These are phyloP conservation scores for Hemileccinum rubropunctum DNA, from an alignment of 768 basidiomycete species.

Conservation along the genomic window DNA sequence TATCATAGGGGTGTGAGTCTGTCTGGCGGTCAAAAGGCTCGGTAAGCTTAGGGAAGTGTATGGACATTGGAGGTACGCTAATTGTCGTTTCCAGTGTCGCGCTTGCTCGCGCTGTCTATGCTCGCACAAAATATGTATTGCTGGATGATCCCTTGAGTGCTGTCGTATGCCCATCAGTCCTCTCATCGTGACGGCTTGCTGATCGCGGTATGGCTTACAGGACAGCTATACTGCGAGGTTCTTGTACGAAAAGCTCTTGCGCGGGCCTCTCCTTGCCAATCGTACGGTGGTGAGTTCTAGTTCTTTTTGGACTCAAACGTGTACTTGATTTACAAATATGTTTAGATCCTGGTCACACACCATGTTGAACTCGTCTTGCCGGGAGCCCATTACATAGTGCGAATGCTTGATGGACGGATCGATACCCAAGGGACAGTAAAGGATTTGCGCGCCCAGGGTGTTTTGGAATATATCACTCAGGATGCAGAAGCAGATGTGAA, in stretches of 20 bases:
- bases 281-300: conserved; percentile 60
- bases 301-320: neutral
- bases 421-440: conserved; percentile 69
- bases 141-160: conserved; percentile 82
- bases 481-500: conserved; percentile 48
- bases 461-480: conserved; percentile 59
- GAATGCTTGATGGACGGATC: conserved; percentile 80
- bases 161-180: conserved; percentile 49
- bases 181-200: neutral
- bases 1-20: conserved; percentile 60
- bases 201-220: conserved; percentile 30
- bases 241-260: conserved; percentile 60
- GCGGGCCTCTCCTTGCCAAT: conserved; percentile 60
- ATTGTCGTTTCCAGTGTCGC: conserved; percentile 53
- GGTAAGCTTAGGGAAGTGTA: conserved; percentile 38
- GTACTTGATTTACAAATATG: neutral
- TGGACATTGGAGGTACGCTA: neutral
- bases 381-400: conserved; percentile 66
- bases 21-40: conserved; percentile 81
- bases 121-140: conserved; percentile 64
- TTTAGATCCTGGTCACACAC: conserved; percentile 71
- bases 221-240: conserved; percentile 68
- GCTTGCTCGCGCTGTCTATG: conserved; percentile 80
- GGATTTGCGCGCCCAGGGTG: conserved; percentile 58
- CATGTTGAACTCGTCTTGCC: conserved; percentile 82